These are phyloP conservation scores for Naganishia cerealis DNA, from an alignment of 1,284 basidiomycete genomes.

Conservation along the genomic window DNA sequence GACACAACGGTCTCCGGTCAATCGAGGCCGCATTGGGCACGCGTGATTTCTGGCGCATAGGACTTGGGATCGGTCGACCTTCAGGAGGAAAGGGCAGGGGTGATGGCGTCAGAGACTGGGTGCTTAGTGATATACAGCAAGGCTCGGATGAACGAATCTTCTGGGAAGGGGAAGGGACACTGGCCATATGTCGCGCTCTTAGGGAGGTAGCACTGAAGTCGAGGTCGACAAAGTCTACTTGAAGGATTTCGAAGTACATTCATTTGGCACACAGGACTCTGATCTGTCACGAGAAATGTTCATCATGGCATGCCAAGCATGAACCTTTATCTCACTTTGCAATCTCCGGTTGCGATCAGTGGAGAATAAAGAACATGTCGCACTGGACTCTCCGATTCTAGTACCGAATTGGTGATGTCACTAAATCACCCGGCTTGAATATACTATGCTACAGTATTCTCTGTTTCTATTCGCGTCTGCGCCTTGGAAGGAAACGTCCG, in stretches of 20 bases:
- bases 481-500: conserved; percentile 4
- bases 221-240: not conserved
- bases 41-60: conserved; percentile 33
- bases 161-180: conserved; percentile 31
- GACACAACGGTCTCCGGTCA: conserved; percentile 34
- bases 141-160: conserved; percentile 28
- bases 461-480: not conserved
- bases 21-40: conserved; percentile 25
- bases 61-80: conserved; percentile 33
- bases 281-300: too few species aligned
- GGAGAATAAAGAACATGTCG: too few species aligned
- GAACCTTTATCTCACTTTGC: too few species aligned
- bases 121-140: conserved; percentile 11
- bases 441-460: not conserved
- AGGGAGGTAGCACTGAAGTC: not conserved
- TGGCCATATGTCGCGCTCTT: not conserved
- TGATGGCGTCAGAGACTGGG: conserved; percentile 28
- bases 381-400: too few species aligned
- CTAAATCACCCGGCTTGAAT: too few species aligned
- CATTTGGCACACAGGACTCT: not conserved
- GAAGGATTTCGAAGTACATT: not conserved
- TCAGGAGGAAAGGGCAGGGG: conserved; percentile 19
- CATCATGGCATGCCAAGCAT: too few species aligned
- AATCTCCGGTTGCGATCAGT: too few species aligned
- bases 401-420: too few species aligned